phyloP scores from a whole-genome alignment of 768 basidiomycete species.

The Boletales sp. region DNA sequence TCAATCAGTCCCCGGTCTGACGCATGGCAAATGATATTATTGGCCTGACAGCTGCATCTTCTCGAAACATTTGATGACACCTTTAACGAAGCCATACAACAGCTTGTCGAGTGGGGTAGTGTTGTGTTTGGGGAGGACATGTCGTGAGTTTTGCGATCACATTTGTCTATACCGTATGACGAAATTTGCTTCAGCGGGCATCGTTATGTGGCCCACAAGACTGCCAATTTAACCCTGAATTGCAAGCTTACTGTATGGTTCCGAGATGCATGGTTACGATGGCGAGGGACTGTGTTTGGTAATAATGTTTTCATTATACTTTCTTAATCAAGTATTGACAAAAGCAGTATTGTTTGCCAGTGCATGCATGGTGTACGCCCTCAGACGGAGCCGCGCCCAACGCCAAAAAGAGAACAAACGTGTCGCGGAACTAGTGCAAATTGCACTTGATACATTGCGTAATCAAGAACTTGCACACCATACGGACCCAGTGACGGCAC shows the following conservation, averaged over 20 bases:
- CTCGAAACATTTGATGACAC: constrained; percentile 63
- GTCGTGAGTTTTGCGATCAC: constrained; percentile 46
- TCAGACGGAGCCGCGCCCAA: constrained; percentile 40
- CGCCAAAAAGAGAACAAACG: constrained; percentile 58
- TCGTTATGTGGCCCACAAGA: constrained; percentile 74
- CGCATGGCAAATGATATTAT: constrained; percentile 16
- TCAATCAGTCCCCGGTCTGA: constrained; percentile 11
- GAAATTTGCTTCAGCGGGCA: constrained; percentile 47
- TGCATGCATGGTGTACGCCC: constrained; percentile 9
- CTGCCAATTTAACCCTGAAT: constrained; percentile 60
- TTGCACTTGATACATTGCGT: constrained; percentile 74
- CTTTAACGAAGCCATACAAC: constrained; percentile 76
- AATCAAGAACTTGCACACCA: constrained; percentile 82
- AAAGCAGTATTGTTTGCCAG: constrained; percentile 27
- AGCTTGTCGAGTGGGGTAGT: constrained; percentile 71
- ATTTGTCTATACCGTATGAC: constrained; percentile 13
- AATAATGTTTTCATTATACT: constrained; percentile 16
- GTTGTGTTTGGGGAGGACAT: constrained; percentile 62
- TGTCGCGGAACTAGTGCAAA: constrained; percentile 71
- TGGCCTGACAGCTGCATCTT: constrained; percentile 47
- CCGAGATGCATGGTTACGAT: constrained; percentile 64
- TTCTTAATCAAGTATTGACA: constrained; percentile 13
- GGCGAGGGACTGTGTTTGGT: constrained; percentile 65
- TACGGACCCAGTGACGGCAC: constrained; percentile 71
- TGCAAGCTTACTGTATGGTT: constrained; percentile 66